Conservation (phyloP, 305 asterid genomes). For the Fraxinus xanthoxyloides region DNA sequence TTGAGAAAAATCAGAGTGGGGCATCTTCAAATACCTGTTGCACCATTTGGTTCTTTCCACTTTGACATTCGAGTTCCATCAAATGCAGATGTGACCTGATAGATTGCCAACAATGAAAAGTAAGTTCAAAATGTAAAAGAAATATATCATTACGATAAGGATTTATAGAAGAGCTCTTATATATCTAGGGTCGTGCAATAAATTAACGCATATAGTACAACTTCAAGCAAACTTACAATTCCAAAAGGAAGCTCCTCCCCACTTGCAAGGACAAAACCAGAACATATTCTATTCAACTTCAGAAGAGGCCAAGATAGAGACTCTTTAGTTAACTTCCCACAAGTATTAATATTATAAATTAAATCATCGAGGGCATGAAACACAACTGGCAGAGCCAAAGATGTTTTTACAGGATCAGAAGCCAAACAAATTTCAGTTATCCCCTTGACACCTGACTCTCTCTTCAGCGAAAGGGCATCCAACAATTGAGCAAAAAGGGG, state of each 20-base stretch:
- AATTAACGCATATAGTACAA: constrained; percentile 17
- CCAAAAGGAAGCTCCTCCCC: constrained; percentile 99
- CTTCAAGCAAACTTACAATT: constrained; percentile 54
- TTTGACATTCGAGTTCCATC: constrained; percentile 97
- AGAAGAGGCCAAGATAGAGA: constrained; percentile 80
- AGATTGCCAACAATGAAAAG: constrained; percentile 17
- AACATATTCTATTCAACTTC: constrained; percentile 75
- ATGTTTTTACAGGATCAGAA: constrained; percentile 74
- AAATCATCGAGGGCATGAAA: constrained; percentile 90
- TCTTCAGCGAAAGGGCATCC: constrained; percentile 76
- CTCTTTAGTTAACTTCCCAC: constrained; percentile 45
- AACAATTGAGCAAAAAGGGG: constrained; percentile 63
- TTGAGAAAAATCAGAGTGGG: background rate
- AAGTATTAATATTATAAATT: constrained; percentile 45
- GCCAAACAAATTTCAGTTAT: constrained; percentile 53
- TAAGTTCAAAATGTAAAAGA: constrained; percentile 9
- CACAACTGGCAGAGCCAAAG: constrained; percentile 76
- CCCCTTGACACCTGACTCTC: constrained; percentile 43
- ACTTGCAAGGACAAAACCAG: constrained; percentile 86
- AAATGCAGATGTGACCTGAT: constrained; percentile 87
- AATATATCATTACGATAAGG: constrained; percentile 2
- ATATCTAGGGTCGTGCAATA: background rate
- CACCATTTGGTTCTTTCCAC: constrained; percentile 99
- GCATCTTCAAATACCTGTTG: constrained; percentile 56
- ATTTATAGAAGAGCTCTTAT: constrained; percentile 22